Evolutionary conservation across 1,284 basidiomycete genomes (phyloP).

Genomic region (Rhodotorula sp.): DNA sequence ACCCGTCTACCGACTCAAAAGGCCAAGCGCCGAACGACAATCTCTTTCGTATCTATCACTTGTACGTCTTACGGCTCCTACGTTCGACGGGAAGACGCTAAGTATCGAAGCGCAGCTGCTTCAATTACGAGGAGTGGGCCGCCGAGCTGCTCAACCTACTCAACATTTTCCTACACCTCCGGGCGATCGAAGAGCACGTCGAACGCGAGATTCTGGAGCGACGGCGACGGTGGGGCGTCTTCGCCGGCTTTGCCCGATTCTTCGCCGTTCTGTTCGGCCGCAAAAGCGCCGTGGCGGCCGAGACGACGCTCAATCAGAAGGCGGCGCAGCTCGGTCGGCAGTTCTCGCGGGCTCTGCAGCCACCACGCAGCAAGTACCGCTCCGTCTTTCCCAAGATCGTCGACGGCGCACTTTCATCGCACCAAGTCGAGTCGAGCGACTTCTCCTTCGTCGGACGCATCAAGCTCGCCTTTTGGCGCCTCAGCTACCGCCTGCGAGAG

Average conservation of each 20-base stretch:
- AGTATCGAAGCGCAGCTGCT: constrained; percentile 56
- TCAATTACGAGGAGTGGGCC: constrained; percentile 88
- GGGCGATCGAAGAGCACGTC: constrained; percentile 37
- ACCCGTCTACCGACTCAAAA: not conserved
- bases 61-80: constrained; percentile 46
- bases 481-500: constrained; percentile 69
- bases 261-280: not conserved
- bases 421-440: constrained; percentile 3
- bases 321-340: constrained; percentile 8
- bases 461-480: constrained; percentile 66
- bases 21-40: constrained; percentile 53
- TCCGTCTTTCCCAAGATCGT: constrained; percentile 35
- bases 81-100: constrained; percentile 53
- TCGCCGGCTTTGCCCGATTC: not conserved
- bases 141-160: constrained; percentile 75
- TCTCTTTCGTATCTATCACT: constrained; percentile 78
- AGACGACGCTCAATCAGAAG: not conserved
- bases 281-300: not conserved
- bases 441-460: constrained; percentile 50
- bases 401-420: constrained; percentile 37
- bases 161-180: constrained; percentile 58
- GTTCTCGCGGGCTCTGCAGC: constrained; percentile 16
- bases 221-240: constrained; percentile 19
- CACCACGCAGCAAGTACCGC: constrained; percentile 14
- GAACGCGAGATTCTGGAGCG: constrained; percentile 7